Evolutionary conservation across 1,284 basidiomycete genomes (phyloP), one percentile per base, ranked within the genome.

Genomic region (Tremellales sp.): DNA sequence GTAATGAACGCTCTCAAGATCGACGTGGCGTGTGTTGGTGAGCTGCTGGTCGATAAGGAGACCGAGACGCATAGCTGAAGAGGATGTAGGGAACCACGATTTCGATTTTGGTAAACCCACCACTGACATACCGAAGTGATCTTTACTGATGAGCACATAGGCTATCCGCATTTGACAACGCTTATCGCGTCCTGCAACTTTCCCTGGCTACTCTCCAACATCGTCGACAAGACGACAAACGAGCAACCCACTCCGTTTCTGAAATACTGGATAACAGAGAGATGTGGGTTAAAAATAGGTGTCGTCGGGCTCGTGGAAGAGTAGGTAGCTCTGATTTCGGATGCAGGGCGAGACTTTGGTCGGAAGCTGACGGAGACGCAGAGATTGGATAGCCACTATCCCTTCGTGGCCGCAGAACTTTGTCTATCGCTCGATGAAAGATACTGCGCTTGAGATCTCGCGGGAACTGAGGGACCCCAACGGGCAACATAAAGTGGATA

Each of bases 301-400:
- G 65, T 90, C 24, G 83, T 92, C 47, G 88, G 88, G 3, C 76
- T 93, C 0, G 86, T 92, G 0, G 88, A 91, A 68, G 77, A 85
- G 86, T 87, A 39, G 22, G 7, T 39, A 25, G 7, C 37, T 16
- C 22, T 19, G 10, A 37, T 19, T 10, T 37, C 18, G n/a, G 10
- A 12, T 19, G 35, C 10, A 10, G 18, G 10, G 14, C 35, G 24
- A 12, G 16, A 45, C 6, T 31, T 14, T 36, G 8, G 13, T 24
- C 14, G 14, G 16, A 31, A 10, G 29, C 24, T 18, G 32, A 38
- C 35, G 39, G 40, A 28, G 14, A 14, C n/a, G 3, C 48, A 81
- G 86, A 62, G 85, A 87, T 63, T 93, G 88, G 88, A 90, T 91
- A 45, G 79, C 79, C 4, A 91, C 88, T 1, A 84, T 93, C 3